Evolutionary conservation across 495 filamentous ascomycete genomes (phyloP).

Genomic region (Penicillium desertorum): DNA sequence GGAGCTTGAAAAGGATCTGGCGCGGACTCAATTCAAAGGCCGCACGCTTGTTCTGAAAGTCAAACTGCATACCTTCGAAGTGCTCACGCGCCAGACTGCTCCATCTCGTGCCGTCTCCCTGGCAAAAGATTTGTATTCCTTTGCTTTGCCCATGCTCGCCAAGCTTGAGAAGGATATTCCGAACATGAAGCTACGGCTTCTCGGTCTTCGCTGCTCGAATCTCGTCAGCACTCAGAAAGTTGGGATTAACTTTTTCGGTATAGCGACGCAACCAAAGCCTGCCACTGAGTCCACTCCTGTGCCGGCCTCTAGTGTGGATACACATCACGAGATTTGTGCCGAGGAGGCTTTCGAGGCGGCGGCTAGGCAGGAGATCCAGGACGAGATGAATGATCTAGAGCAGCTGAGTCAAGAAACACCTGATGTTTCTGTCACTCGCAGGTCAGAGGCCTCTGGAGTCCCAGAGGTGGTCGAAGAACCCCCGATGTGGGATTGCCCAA

Average conservation of each 20-base stretch:
- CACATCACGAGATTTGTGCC: conserved; percentile 65
- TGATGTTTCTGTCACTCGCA: conserved; percentile 7
- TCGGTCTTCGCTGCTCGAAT: conserved; percentile 86
- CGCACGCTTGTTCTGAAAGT: conserved; percentile 88
- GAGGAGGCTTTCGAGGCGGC: conserved; percentile 68
- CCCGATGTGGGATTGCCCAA: conserved; percentile 80
- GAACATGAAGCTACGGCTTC: conserved; percentile 75
- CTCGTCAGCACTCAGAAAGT: conserved; percentile 81
- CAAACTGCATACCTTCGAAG: conserved; percentile 92
- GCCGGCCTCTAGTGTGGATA: conserved; percentile 7
- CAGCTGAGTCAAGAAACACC: conserved; percentile 59
- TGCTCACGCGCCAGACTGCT: conserved; percentile 76
- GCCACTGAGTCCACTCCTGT: conserved; percentile 5
- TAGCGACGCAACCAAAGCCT: conserved; percentile 30
- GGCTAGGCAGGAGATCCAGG: conserved; percentile 61
- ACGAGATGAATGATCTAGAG: conserved; percentile 65
- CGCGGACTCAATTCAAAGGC: conserved; percentile 78
- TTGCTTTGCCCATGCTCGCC: conserved; percentile 75
- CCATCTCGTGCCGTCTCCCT: conserved; percentile 67
- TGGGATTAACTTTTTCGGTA: conserved; percentile 77
- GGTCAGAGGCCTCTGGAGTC: not conserved
- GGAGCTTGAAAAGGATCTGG: conserved; percentile 85
- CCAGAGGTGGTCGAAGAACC: conserved; percentile 20
- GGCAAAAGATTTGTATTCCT: conserved; percentile 82
- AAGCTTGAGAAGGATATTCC: conserved; percentile 87